Evolutionary conservation across 2,329 filamentous ascomycete genomes (phyloP).

Genomic region (Trichocomaceae sp.): DNA sequence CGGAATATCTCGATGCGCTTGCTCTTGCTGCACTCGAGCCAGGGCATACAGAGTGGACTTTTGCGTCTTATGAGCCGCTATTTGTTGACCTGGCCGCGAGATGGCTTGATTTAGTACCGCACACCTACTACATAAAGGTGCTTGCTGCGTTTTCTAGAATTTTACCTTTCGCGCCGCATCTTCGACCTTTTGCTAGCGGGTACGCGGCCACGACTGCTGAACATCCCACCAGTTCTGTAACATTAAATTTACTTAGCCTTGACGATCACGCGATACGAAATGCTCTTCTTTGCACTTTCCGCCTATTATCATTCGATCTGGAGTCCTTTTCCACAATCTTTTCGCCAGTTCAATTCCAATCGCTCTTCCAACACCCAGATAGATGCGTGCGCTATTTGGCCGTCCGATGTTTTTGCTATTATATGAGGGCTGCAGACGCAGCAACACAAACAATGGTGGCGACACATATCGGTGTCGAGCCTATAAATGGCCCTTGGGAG

Average conservation of each 20-base stretch:
- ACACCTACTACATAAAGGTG: conserved; percentile 35
- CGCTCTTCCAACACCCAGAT: conserved; percentile 55
- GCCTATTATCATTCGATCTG: conserved; percentile 71
- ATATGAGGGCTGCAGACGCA: conserved; percentile 71
- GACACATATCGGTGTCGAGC: conserved; percentile 57
- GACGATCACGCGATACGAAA: conserved; percentile 35
- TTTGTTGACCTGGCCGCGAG: conserved; percentile 77
- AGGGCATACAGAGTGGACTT: conserved; percentile 64
- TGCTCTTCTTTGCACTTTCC: conserved; percentile 64
- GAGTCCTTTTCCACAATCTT: conserved; percentile 60
- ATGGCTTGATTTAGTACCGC: conserved; percentile 53
- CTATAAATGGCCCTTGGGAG: conserved; percentile 67
- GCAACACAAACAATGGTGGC: conserved; percentile 66
- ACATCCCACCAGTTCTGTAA: conserved; percentile 26
- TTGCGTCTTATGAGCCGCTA: conserved; percentile 65
- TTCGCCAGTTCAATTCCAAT: conserved; percentile 60
- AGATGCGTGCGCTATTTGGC: conserved; percentile 69
- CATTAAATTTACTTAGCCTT: conserved; percentile 26
- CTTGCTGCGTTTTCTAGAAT: conserved; percentile 72
- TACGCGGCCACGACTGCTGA: conserved; percentile 29
- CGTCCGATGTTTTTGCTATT: conserved; percentile 70
- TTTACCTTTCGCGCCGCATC: conserved; percentile 72
- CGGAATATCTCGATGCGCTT: conserved; percentile 64
- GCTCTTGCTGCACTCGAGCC: conserved; percentile 63
- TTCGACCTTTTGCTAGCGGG: conserved; percentile 65